Conservation (phyloP, 78 protist species). For the Emiliania huxleyi region DNA sequence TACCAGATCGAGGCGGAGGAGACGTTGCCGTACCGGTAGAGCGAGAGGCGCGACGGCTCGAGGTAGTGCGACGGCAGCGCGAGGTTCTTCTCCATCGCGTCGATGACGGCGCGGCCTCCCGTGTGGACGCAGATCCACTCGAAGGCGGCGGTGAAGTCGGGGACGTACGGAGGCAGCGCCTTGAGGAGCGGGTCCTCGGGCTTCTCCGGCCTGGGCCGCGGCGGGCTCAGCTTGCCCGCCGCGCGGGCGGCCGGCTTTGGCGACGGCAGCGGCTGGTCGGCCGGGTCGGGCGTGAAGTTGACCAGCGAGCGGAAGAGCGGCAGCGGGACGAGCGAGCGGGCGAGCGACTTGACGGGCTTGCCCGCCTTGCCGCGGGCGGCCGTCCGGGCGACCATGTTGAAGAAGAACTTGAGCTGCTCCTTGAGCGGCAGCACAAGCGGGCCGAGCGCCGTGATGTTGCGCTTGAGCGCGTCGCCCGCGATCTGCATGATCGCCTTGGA, state of each 20-base stretch:
- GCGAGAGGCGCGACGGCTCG: conserved; percentile 19
- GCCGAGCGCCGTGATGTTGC: conserved; percentile 78
- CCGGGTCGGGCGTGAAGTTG: not conserved
- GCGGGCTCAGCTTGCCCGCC: not conserved
- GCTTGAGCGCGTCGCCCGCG: conserved; percentile 68
- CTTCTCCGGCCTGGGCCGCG: not conserved
- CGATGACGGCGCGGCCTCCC: conserved; percentile 46
- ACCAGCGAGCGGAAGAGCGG: not conserved
- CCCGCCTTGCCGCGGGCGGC: not conserved
- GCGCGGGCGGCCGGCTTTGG: not conserved
- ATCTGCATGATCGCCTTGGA: conserved; percentile 61
- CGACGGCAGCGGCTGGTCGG: not conserved
- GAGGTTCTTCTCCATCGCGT: conserved; percentile 13
- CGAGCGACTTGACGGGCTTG: not conserved
- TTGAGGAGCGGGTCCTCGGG: not conserved
- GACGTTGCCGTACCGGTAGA: conserved; percentile 27
- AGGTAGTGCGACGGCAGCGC: not conserved
- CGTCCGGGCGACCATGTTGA: conserved; percentile 59
- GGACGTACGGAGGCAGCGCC: conserved; percentile 59
- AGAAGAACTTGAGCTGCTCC: conserved; percentile 72
- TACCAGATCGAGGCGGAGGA: conserved; percentile 40
- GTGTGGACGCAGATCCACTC: conserved; percentile 32
- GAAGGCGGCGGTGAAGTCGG: conserved; percentile 61
- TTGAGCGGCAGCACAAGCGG: conserved; percentile 77
- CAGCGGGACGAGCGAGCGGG: not conserved